A percentile compares a stretch with the other conserved stretches of the same genome.
Conservation (phyloP, 2,329 filamentous ascomycete species). For the Shiraia sp. region DNA sequence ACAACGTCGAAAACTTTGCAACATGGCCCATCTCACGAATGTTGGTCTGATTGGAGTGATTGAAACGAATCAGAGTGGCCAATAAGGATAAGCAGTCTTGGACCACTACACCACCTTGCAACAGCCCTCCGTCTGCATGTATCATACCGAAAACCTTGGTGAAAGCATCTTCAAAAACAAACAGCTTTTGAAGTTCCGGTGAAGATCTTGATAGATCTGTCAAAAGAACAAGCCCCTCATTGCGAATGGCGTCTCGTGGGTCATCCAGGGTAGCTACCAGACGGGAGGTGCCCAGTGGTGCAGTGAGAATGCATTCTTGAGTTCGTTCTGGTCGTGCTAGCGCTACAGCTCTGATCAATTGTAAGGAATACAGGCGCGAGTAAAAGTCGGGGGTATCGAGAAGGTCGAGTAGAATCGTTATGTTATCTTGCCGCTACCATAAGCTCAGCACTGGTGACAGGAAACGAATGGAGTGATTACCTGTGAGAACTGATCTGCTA, state of each 20-base stretch:
- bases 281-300: conserved; percentile 83
- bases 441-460: conserved; percentile 53
- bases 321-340: conserved; percentile 85
- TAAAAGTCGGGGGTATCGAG: conserved; percentile 88
- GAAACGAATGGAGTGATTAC: conserved; percentile 47
- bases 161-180: conserved; percentile 94
- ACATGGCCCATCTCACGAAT: conserved; percentile 91
- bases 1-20: conserved; percentile 68
- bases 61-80: conserved; percentile 84
- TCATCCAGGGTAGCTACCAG: conserved; percentile 86
- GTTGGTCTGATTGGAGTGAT: conserved; percentile 88
- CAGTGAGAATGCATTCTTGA: conserved; percentile 90
- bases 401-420: conserved; percentile 85
- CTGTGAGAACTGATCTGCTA: conserved; percentile 97
- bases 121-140: conserved; percentile 76
- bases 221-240: conserved; percentile 80
- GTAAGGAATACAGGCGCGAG: conserved; percentile 85
- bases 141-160: conserved; percentile 84
- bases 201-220: conserved; percentile 87
- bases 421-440: conserved; percentile 86
- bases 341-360: conserved; percentile 84
- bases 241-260: conserved; percentile 80
- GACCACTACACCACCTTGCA: conserved; percentile 81
- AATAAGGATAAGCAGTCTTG: conserved; percentile 92
- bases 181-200: conserved; percentile 87